Percentiles rank a stretch among this genome's conserved stretches.
Evolutionary conservation across 2,329 filamentous ascomycete genomes (phyloP).

Genomic region (Chaetomium sp.): DNA sequence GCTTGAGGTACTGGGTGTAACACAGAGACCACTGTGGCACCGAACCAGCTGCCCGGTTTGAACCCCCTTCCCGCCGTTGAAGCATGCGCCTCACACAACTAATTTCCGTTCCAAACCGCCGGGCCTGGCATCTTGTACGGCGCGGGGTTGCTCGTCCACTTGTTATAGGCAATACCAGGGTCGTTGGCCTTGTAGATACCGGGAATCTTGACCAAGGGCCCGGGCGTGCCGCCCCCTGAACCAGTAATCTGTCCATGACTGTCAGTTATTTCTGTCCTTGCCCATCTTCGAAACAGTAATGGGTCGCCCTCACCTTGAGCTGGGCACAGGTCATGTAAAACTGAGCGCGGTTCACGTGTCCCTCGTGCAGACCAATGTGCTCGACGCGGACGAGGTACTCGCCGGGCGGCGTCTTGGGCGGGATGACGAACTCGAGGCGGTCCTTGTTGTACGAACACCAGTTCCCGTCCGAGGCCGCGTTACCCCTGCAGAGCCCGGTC

Average conservation of each 20-base stretch:
- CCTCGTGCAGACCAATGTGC: neutral
- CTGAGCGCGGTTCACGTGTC: neutral
- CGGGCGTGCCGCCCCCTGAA: neutral
- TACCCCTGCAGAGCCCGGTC: neutral
- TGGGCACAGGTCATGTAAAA: constrained; percentile 6
- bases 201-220: neutral
- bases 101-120: neutral
- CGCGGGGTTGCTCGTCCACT: neutral
- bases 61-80: neutral
- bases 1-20: neutral
- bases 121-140: neutral
- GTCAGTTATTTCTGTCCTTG: neutral
- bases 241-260: neutral
- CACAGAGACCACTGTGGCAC: neutral
- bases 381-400: constrained; percentile 2
- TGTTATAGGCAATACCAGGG: neutral
- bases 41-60: neutral
- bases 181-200: constrained; percentile 9
- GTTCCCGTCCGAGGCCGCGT: neutral
- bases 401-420: neutral
- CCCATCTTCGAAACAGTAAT: neutral
- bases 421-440: neutral
- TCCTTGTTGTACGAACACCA: constrained; percentile 1
- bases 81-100: neutral
- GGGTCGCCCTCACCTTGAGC: neutral